Evolutionary conservation across 2,329 filamentous ascomycete genomes (phyloP).

Genomic region (Penicillium aurantiogriseum): DNA sequence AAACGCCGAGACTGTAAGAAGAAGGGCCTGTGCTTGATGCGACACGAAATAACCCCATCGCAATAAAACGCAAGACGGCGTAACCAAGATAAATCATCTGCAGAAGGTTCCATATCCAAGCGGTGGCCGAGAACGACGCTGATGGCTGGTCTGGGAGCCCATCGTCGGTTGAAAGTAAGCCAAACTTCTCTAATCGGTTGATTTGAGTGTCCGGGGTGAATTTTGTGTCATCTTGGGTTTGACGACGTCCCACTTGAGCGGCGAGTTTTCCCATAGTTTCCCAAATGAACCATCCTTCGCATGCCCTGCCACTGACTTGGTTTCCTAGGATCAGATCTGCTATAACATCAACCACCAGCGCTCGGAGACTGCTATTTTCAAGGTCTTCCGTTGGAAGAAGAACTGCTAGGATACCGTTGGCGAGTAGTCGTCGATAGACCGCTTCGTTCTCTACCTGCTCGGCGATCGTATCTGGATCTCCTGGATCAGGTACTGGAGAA

Average conservation of each 20-base stretch:
- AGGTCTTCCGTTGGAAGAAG: constrained; percentile 90
- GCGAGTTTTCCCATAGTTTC: constrained; percentile 74
- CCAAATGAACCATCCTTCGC: constrained; percentile 86
- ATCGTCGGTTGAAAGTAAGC: constrained; percentile 49
- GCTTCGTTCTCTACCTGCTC: constrained; percentile 74
- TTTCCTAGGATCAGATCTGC: constrained; percentile 87
- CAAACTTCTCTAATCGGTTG: constrained; percentile 57
- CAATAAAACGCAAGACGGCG: constrained; percentile 64
- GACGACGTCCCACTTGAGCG: constrained; percentile 43
- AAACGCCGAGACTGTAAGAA: constrained; percentile 34
- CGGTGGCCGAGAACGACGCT: constrained; percentile 36
- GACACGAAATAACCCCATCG: constrained; percentile 64
- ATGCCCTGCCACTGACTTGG: constrained; percentile 73
- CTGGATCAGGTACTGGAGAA: constrained; percentile 67
- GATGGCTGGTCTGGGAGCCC: constrained; percentile 27
- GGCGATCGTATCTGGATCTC: constrained; percentile 51
- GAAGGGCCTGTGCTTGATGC: constrained; percentile 58
- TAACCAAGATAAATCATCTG: constrained; percentile 54
- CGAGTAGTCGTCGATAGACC: constrained; percentile 82
- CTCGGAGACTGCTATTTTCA: constrained; percentile 78
- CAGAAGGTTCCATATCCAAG: constrained; percentile 52
- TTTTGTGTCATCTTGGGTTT: constrained; percentile 6
- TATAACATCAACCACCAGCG: constrained; percentile 81
- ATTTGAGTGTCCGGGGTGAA: constrained; percentile 22
- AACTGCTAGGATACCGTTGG: constrained; percentile 75